phyloP scores from a whole-genome alignment of 2,329 filamentous ascomycete genomes.

The Calonectria hawksworthii region DNA sequence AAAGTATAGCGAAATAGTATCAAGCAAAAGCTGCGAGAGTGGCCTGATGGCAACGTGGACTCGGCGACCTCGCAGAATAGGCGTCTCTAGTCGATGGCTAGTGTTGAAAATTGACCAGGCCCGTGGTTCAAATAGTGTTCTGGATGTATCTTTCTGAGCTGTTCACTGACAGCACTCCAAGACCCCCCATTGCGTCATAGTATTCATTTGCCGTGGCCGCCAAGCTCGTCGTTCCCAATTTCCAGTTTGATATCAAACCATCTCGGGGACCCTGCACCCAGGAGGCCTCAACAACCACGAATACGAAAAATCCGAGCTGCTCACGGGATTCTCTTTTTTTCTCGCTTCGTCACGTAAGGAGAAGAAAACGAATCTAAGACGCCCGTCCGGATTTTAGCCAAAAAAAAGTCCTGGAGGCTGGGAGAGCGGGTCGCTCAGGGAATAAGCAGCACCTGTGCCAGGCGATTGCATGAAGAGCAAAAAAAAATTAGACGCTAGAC shows the following conservation, averaged over 20 bases:
- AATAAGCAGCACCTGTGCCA: conserved; percentile 5
- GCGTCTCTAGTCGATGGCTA: neutral
- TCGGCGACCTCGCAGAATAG: neutral
- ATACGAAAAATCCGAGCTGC: neutral
- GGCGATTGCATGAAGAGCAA: neutral
- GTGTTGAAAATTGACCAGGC: neutral
- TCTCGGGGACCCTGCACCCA: neutral
- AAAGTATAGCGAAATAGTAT: neutral
- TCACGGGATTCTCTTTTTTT: neutral
- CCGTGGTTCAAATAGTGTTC: neutral
- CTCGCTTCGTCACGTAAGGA: too few species aligned
- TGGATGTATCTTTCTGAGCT: neutral
- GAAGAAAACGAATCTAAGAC: too few species aligned
- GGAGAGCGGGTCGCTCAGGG: conserved; percentile 3
- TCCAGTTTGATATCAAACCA: neutral
- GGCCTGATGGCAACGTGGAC: neutral
- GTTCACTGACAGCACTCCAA: neutral
- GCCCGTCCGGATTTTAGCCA: neutral
- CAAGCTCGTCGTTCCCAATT: neutral
- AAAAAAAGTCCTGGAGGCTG: neutral
- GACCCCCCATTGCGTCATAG: neutral
- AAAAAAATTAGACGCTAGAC: neutral
- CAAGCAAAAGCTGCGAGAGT: neutral
- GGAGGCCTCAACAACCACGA: neutral
- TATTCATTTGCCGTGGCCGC: neutral